Evolutionary conservation across 2,329 filamentous ascomycete species (phyloP), one percentile per base, ranked within the genome.

Genomic region (Aureobasidium vineae): DNA sequence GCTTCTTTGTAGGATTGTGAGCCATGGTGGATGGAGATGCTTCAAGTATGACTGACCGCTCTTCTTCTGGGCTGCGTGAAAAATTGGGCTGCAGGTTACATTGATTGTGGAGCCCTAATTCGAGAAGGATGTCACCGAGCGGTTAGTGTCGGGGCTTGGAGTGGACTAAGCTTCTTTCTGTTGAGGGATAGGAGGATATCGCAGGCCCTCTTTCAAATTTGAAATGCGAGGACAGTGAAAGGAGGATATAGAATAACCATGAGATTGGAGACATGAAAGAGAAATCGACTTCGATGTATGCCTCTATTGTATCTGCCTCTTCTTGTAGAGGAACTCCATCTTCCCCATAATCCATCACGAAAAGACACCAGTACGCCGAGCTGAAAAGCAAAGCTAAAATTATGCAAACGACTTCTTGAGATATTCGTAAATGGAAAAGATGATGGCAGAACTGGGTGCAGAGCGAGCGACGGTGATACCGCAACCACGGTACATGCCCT

Each of bases 401-500:
- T 65, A 82, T 69, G 75, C 76, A 73, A 95, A 84, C 71, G 86
- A 81, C 69, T 82, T 84, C 80, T 92, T 92, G 77, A 99, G 78
- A 16, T 88, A 90, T 78, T 98, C 95, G 75, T 93, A 98, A 68
- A 98, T 88, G 69, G 95, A 93, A 74, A 99, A 99, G 68, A 99
- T 99, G 74, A 98, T 92, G 8, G 95, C 95, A n/a, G 93, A 97
- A 77, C 93, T 97, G 2, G 95, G 95, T 38, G 92, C 93, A 41
- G 92, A 90, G 68, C 95, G 86, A 38, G 88, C 82, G 53, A 95
- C 92, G 0, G 95, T 99, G 70, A 99, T 95, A 38, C 95, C 95
- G 73, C 95, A 99, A 3, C 95, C 95, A 63, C 94, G 87, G 76
- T 99, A 99, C 76, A 98, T 82, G 1, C 92, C 94, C 70, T 86